Conservation (phyloP, 2,329 filamentous ascomycete genomes). For the Nemania diffusa region DNA sequence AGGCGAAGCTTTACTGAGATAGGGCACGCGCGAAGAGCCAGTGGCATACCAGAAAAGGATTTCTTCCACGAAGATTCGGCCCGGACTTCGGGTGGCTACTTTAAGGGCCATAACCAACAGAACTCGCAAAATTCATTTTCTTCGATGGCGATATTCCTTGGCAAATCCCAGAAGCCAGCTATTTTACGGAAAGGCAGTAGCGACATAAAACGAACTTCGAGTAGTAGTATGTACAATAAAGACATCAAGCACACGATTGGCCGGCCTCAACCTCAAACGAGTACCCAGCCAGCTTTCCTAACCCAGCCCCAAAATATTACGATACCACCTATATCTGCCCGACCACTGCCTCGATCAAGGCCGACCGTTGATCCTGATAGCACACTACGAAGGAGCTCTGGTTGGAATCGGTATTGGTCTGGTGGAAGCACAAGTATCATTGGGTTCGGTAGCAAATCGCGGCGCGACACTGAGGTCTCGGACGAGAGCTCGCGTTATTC, state of each 20-base stretch:
- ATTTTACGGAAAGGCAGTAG: slow-evolving; percentile 66
- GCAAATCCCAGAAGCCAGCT: slow-evolving; percentile 63
- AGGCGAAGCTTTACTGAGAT: slow-evolving; percentile 62
- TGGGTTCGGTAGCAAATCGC: slow-evolving; percentile 60
- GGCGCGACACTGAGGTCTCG: slow-evolving; percentile 63
- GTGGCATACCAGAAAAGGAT: slow-evolving; percentile 64
- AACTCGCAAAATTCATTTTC: slow-evolving; percentile 68
- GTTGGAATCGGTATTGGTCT: slow-evolving; percentile 83
- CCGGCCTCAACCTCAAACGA: slow-evolving; percentile 66
- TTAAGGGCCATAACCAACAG: slow-evolving; percentile 63
- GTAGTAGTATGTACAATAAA: slow-evolving; percentile 68
- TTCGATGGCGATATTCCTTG: slow-evolving; percentile 74
- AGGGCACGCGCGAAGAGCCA: slow-evolving; percentile 57
- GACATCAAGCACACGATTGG: slow-evolving; percentile 71
- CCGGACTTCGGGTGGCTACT: slow-evolving; percentile 56
- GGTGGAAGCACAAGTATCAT: slow-evolving; percentile 76
- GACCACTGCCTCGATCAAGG: slow-evolving; percentile 51
- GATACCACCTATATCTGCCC: slow-evolving; percentile 38
- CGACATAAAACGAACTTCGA: slow-evolving; percentile 62
- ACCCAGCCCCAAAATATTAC: slow-evolving; percentile 40
- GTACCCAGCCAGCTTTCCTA: slow-evolving; percentile 46
- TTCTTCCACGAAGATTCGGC: slow-evolving; percentile 54
- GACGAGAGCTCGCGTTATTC: slow-evolving; percentile 69
- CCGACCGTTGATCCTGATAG: slow-evolving; percentile 52
- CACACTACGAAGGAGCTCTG: slow-evolving; percentile 70